phyloP scores from a whole-genome alignment of 345 rosid genomes.

The Pistacia atlantica region DNA sequence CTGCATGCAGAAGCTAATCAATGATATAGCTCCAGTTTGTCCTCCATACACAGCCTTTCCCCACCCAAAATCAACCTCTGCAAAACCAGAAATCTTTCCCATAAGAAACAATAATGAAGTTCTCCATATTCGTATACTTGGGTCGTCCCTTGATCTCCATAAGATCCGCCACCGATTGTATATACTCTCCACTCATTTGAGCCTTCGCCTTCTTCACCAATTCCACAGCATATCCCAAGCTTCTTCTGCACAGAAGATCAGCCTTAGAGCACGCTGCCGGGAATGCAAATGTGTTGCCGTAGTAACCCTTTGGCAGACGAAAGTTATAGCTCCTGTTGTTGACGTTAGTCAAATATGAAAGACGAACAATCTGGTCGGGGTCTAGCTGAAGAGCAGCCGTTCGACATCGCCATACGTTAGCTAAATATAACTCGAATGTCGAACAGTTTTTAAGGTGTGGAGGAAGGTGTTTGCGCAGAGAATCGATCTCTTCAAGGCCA shows the following conservation, averaged over 20 bases:
- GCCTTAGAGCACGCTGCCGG: constrained; percentile 18
- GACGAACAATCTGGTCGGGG: constrained; percentile 18
- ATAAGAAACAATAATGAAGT: constrained; percentile 6
- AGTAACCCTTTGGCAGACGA: constrained; percentile 24
- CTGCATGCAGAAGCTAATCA: constrained; percentile 1
- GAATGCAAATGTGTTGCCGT: constrained; percentile 24
- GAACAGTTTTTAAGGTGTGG: constrained; percentile 14
- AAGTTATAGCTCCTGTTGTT: constrained; percentile 1
- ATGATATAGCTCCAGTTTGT: not conserved
- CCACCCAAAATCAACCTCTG: constrained; percentile 31
- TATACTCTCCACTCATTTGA: constrained; percentile 15
- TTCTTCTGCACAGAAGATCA: not conserved
- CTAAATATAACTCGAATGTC: constrained; percentile 3
- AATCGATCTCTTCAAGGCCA: not conserved
- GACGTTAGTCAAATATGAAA: not conserved
- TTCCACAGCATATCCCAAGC: constrained; percentile 16
- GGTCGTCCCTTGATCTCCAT: constrained; percentile 22
- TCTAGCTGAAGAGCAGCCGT: constrained; percentile 19
- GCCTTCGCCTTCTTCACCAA: constrained; percentile 24
- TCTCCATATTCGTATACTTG: not conserved
- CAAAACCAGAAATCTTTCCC: not conserved
- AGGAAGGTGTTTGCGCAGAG: constrained; percentile 1
- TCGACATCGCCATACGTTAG: constrained; percentile 25
- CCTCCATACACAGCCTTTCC: constrained; percentile 26
- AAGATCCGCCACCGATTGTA: constrained; percentile 9